Percentiles rank a stretch among this genome's conserved stretches.
phyloP scores from a whole-genome alignment of 2,329 filamentous ascomycete genomes.

The Pyrenochaeta sp. region DNA sequence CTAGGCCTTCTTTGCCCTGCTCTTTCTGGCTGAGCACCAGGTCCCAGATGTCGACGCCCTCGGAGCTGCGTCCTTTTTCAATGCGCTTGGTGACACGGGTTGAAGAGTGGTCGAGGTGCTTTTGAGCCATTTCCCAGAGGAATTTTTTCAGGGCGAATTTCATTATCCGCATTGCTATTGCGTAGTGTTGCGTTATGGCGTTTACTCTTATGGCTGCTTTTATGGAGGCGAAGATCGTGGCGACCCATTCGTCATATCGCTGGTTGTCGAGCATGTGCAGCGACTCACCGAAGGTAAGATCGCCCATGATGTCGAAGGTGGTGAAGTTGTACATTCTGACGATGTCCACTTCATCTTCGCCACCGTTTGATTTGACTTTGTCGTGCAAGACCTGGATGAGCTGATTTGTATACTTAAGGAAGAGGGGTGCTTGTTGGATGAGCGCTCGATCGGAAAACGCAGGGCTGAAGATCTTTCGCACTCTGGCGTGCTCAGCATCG shows the following conservation, averaged over 20 bases:
- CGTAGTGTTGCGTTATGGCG: not conserved
- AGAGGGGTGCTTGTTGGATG: constrained; percentile 50
- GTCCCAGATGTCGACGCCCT: constrained; percentile 50
- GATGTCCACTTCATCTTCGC: constrained; percentile 43
- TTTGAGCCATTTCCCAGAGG: not conserved
- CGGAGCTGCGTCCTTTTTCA: constrained; percentile 22
- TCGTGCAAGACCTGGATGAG: constrained; percentile 49
- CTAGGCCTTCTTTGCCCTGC: constrained; percentile 14
- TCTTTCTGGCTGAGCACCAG: constrained; percentile 44
- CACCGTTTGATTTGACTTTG: constrained; percentile 31
- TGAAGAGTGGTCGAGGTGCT: not conserved
- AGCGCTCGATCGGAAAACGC: constrained; percentile 54
- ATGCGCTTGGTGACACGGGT: constrained; percentile 34
- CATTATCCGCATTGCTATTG: not conserved
- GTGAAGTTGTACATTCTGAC: constrained; percentile 44
- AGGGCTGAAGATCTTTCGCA: constrained; percentile 45
- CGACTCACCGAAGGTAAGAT: constrained; percentile 42
- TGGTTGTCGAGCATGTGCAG: too few species aligned
- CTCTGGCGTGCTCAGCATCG: not conserved
- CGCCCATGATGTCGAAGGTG: constrained; percentile 45
- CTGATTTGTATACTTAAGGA: constrained; percentile 51
- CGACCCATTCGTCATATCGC: constrained; percentile 7
- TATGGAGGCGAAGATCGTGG: not conserved
- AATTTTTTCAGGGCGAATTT: not conserved
- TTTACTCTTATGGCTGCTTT: not conserved